Percentiles rank a stretch among this genome's conserved stretches.
phyloP scores from a whole-genome alignment of 768 basidiomycete species.

The Lactifluus subvellereus region DNA sequence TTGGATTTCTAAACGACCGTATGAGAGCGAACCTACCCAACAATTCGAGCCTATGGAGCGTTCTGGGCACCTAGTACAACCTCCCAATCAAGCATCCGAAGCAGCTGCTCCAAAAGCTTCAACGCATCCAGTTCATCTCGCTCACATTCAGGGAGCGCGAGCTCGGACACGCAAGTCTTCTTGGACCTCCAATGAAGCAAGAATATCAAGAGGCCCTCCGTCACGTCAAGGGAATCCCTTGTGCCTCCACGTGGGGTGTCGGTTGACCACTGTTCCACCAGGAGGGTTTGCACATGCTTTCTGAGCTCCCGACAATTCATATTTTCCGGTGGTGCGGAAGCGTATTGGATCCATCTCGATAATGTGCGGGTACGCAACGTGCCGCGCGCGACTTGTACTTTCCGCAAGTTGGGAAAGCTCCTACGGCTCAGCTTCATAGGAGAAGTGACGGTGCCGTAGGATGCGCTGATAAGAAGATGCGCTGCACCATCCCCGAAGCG shows the following conservation, averaged over 20 bases:
- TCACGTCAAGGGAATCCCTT: background rate
- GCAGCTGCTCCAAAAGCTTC: background rate
- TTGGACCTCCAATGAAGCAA: constrained; percentile 8
- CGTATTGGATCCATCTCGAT: background rate
- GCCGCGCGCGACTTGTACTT: constrained; percentile 1
- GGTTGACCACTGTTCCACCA: background rate
- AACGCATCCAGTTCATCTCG: constrained; percentile 2
- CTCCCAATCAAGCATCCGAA: constrained; percentile 11
- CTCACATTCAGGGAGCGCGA: constrained; percentile 1
- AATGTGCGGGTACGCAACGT: background rate
- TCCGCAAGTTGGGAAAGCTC: background rate
- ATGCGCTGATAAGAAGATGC: constrained; percentile 8
- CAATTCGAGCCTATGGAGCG: background rate
- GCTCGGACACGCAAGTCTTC: constrained; percentile 2
- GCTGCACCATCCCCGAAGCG: constrained; percentile 6
- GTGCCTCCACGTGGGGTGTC: background rate
- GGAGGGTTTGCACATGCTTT: background rate
- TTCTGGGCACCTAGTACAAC: background rate
- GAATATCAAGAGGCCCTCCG: constrained; percentile 10
- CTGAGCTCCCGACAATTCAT: background rate
- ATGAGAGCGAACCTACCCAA: background rate
- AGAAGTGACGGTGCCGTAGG: background rate
- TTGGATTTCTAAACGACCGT: background rate
- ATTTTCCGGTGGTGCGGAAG: background rate
- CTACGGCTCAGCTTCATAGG: background rate